Conservation (phyloP, 148 eudicot species). For the Arctostaphylos glauca region DNA sequence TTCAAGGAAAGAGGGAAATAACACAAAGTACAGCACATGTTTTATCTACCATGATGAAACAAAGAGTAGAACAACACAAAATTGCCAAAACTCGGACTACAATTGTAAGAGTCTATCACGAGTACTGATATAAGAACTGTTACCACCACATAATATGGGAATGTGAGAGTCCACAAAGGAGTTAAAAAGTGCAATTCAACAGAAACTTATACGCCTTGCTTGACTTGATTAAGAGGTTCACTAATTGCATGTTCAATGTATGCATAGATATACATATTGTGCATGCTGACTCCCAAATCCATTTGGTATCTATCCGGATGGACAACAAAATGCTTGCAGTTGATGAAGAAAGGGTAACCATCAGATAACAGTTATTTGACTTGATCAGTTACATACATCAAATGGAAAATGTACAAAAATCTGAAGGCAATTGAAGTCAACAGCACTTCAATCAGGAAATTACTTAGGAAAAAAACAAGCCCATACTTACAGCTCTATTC, state of each 20-base stretch:
- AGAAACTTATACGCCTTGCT: not conserved
- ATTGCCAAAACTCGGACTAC: not conserved
- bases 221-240: not conserved
- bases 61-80: not conserved
- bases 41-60: not conserved
- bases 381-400: not conserved
- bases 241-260: not conserved
- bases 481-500: constrained; percentile 87
- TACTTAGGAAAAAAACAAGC: not conserved
- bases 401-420: not conserved
- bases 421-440: constrained; percentile 11
- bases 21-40: not conserved
- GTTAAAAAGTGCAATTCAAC: not conserved
- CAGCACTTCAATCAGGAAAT: constrained; percentile 10
- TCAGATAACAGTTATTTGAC: not conserved
- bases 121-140: not conserved
- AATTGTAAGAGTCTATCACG: not conserved
- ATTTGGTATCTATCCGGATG: not conserved
- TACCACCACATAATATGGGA: not conserved
- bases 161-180: not conserved
- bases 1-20: not conserved
- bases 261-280: not conserved
- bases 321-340: not conserved
- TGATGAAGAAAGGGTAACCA: not conserved
- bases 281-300: not conserved